Conservation (phyloP, 768 basidiomycete genomes). For the Rubroboletus pulcherrimus region DNA sequence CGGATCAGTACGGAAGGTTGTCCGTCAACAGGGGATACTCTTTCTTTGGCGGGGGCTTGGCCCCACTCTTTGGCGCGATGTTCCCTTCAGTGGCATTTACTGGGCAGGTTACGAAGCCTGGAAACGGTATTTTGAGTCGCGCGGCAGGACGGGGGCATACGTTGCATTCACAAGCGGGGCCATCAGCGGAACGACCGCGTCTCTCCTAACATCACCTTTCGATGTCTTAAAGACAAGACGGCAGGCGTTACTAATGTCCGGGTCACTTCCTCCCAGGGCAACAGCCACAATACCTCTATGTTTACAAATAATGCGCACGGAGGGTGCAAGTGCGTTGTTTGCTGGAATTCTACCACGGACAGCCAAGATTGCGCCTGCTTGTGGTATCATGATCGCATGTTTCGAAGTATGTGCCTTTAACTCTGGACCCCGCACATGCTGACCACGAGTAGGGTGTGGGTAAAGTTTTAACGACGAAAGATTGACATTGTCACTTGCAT, state of each 20-base stretch:
- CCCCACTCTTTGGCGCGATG: conserved; percentile 93
- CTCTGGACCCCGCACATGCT: conserved; percentile 9
- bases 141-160: conserved; percentile 53
- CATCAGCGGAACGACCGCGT: conserved; percentile 80
- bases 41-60: conserved; percentile 90
- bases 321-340: conserved; percentile 76
- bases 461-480: conserved; percentile 41
- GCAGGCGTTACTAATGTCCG: conserved; percentile 76
- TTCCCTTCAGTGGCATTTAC: conserved; percentile 95
- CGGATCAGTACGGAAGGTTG: conserved; percentile 53
- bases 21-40: conserved; percentile 57
- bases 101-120: conserved; percentile 93
- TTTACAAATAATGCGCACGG: conserved; percentile 65
- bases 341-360: conserved; percentile 84
- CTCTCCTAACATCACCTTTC: conserved; percentile 89
- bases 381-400: conserved; percentile 97
- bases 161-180: conserved; percentile 90
- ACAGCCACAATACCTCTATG: conserved; percentile 63
- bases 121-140: conserved; percentile 58
- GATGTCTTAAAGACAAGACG: conserved; percentile 95
- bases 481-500: conserved; percentile 9
- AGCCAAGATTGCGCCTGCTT: conserved; percentile 95
- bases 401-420: conserved; percentile 63
- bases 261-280: conserved; percentile 35
- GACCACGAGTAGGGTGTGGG: conserved; percentile 52